These are phyloP conservation scores for Desmodesmus armatus DNA, from an alignment of 139 green algal genomes.

Conservation along the genomic window DNA sequence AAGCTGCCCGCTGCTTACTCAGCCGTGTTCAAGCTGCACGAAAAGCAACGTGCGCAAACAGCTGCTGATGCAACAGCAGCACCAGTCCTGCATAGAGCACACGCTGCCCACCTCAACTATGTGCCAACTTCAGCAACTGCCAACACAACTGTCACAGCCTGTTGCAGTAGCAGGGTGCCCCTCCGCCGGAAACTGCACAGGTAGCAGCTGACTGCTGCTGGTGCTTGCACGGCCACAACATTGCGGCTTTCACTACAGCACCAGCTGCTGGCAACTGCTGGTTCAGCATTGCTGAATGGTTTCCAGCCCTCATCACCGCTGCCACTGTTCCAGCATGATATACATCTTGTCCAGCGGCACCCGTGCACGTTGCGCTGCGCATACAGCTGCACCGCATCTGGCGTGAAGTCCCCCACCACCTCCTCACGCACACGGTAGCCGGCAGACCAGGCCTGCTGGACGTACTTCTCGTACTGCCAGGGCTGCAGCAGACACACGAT, in stretches of 20 bases:
- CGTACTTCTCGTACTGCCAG: constrained; percentile 44
- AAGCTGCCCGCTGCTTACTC: too few relatives aligned
- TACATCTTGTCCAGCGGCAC: constrained; percentile 27
- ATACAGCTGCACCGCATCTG: constrained; percentile 24
- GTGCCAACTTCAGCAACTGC: too few relatives aligned
- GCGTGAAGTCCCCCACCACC: constrained; percentile 37
- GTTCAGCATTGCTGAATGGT: neutral
- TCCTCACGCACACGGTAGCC: constrained; percentile 43
- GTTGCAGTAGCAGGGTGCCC: too few relatives aligned
- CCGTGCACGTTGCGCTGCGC: constrained; percentile 28
- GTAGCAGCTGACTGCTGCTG: neutral
- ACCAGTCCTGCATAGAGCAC: too few relatives aligned
- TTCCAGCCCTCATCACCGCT: neutral
- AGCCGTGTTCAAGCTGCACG: too few relatives aligned
- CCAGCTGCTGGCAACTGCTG: neutral
- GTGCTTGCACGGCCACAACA: neutral
- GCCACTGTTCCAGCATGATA: constrained; percentile 45
- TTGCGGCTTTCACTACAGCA: neutral
- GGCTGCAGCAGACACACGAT: neutral
- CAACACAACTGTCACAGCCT: too few relatives aligned
- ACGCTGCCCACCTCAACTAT: too few relatives aligned
- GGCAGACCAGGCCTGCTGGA: constrained; percentile 32
- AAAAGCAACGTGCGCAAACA: too few relatives aligned
- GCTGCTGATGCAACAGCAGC: too few relatives aligned
- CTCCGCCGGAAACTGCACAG: too few relatives aligned